phyloP scores from a whole-genome alignment of 495 filamentous ascomycete genomes.

The Neurospora terricola region DNA sequence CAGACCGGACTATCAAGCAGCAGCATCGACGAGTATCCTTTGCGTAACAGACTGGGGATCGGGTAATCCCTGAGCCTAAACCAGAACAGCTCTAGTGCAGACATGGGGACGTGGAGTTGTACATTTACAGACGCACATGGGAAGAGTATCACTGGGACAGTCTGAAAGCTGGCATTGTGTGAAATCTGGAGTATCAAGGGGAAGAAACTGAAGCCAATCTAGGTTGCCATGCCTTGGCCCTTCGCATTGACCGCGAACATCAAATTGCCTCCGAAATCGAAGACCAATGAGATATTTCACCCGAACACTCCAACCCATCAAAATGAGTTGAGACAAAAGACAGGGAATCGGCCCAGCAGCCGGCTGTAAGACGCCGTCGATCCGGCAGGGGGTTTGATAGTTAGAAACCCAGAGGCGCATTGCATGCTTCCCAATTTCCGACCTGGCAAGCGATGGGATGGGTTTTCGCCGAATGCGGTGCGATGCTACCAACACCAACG shows the following conservation, averaged over 20 bases:
- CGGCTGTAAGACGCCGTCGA: neutral
- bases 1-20: neutral
- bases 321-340: neutral
- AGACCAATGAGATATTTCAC: neutral
- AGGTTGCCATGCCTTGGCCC: neutral
- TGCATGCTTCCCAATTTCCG: neutral
- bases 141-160: neutral
- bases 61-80: neutral
- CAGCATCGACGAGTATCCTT: neutral
- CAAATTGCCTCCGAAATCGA: neutral
- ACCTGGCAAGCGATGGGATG: neutral
- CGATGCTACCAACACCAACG: neutral
- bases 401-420: neutral
- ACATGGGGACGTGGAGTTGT: neutral
- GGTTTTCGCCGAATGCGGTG: neutral
- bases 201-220: neutral
- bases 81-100: neutral
- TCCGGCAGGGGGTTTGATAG: neutral
- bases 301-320: neutral
- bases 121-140: neutral
- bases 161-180: too few relatives aligned
- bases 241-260: neutral
- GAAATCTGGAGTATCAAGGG: neutral
- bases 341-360: neutral
- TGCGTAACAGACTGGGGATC: neutral